Evolutionary conservation across 345 rosid genomes (phyloP).

Genomic region (Syzygium jambos): DNA sequence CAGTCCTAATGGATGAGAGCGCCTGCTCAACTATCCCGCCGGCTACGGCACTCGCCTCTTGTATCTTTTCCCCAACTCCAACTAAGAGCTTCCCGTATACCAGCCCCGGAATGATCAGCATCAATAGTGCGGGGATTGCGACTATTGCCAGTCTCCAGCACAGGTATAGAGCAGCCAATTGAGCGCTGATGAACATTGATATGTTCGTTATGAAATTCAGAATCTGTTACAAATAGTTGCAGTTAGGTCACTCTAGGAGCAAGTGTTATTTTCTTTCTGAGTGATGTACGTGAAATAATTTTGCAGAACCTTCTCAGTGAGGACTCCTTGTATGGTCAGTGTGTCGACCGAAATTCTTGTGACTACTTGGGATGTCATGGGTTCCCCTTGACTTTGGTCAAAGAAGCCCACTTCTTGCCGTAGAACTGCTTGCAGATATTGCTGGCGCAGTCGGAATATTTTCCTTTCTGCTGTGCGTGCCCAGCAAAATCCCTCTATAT

Average conservation of each 20-base stretch:
- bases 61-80: constrained; percentile 4
- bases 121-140: background rate
- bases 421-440: constrained; percentile 15
- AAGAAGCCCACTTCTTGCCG: constrained; percentile 22
- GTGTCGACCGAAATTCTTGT: constrained; percentile 14
- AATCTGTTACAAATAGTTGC: constrained; percentile 2
- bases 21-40: constrained; percentile 8
- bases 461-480: constrained; percentile 18
- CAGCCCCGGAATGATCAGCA: constrained; percentile 9
- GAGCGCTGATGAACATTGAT: constrained; percentile 3
- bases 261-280: background rate
- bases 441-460: background rate
- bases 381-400: constrained; percentile 3
- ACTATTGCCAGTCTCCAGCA: constrained; percentile 9
- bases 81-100: constrained; percentile 9
- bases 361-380: constrained; percentile 13
- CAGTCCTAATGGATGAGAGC: constrained; percentile 8
- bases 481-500: constrained; percentile 24
- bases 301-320: constrained; percentile 17
- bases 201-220: constrained; percentile 8
- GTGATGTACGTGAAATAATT: background rate
- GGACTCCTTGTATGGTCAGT: constrained; percentile 16
- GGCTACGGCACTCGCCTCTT: constrained; percentile 1
- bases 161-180: constrained; percentile 5
- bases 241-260: background rate